Evolutionary conservation across 2,329 filamentous ascomycete genomes (phyloP), one percentile per base, ranked within the genome.

Genomic region (Shiraia bambusicola): DNA sequence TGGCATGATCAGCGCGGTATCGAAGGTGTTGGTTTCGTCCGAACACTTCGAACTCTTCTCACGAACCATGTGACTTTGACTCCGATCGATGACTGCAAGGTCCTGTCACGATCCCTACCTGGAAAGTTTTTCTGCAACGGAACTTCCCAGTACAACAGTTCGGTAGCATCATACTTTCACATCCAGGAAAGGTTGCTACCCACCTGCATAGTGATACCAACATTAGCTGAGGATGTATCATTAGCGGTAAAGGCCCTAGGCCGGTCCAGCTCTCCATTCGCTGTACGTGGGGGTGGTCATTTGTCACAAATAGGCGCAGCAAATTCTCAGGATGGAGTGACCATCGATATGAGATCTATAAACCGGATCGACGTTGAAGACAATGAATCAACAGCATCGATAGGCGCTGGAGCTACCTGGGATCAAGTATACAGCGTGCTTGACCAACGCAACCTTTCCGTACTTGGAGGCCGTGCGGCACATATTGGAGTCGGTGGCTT

Each of bases 241-340:
- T 33, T 4, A 12, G 16, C 6, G 12, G 30, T 33, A 16, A 22
- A 16, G 3, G 13, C 11, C n/a, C 6, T 33, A n/a, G 16, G 24
- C 34, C 16, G 4, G 19, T 9, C 28, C 28, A 14, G 3, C 28
- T 29, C 28, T 29, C 28, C 11, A 13, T 37, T 37, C 13, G 35
- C 35, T 30, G 15, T 37, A 13, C 24, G 35, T 7, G 26, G 35
- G 14, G 35, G 35, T 17, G 35, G 47, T 13, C 47, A 47, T 28
- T 17, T 24, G 12, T 22, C 25, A 5, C 15, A 28, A 13, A 27
- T 16, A 19, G 47, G 43, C 8, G 37, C 38, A 16, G 41, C 46
- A n/a, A 51, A 49, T 13, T 46, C 39, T 14, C 28, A 49, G 1
- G 28, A 28, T 11, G 48, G 48, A 12, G 42, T 51, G 3, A 46